Evolutionary conservation across 345 rosid species (phyloP), one percentile per base, ranked within the genome.

Genomic region (Populus alba): DNA sequence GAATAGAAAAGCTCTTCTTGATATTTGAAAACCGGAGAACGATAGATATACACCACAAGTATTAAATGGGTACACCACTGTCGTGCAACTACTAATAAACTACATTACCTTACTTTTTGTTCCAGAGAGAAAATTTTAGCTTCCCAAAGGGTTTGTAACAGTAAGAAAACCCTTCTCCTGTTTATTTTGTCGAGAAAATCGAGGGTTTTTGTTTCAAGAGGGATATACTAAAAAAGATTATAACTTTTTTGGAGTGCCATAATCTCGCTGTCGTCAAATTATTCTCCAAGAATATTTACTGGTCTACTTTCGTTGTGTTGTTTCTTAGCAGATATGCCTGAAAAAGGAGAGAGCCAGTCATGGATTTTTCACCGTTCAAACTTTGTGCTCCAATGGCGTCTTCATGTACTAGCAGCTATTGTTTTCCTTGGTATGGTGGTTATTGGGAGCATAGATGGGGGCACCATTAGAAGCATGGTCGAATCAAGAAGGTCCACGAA

Each of bases 371-470:
- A 81, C 72, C 81, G 85, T 8, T 84, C 91, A 18, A 85, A 77
- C 12, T 90, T 81, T 35, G 23, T 89, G 43, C 86, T 85, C 78
- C 94, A 89, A 82, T 90, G 95, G 94, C 87, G 98, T 55, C 87
- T 96, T 70, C 89, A 92, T 71, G 81, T 89, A 22, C 83, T 94
- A 7, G 86, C 91, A 15, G 87, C 91, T 78, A 79, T 96, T 4
- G 91, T 89, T 51, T 89, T 90, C 66, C 76, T 88, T 55, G 88
- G 85, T 13, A 82, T 90, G 95, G 79, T 91, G 75, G 87, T 81
- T 31, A 83, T 90, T 55, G 92, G 95, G 97, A 90, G 90, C 88
- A 78, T 92, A 5, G 99, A 96, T 69, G 92, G 93, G 4, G 80
- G 90, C 63, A 83, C 87, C 4, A 71, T 93, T 47, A 86, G 78